Conservation (phyloP, 495 filamentous ascomycete genomes). For the Hypoxylon rickii region DNA sequence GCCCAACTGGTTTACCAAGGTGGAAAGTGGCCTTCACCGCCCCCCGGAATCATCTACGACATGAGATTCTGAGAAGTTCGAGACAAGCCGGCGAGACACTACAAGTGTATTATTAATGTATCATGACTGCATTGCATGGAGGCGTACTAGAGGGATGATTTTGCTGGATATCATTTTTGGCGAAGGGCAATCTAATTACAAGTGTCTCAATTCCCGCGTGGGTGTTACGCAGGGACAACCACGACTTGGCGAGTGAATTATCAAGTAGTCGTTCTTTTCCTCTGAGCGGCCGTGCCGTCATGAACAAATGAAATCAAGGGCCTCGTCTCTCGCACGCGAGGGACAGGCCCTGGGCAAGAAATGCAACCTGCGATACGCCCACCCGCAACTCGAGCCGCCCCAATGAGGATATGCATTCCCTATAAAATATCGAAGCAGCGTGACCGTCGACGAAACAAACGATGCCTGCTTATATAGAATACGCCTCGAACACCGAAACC, state of each 20-base stretch:
- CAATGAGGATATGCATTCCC: constrained; percentile 41
- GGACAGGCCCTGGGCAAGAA: constrained; percentile 13
- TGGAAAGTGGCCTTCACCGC: constrained; percentile 37
- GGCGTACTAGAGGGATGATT: constrained; percentile 17
- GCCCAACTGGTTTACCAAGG: constrained; percentile 52
- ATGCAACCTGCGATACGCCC: constrained; percentile 33
- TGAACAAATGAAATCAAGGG: constrained; percentile 35
- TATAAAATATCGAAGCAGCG: constrained; percentile 35
- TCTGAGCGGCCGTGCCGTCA: constrained; percentile 17
- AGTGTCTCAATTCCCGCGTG: constrained; percentile 23
- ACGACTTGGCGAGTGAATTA: constrained; percentile 11
- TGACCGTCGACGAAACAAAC: constrained; percentile 31
- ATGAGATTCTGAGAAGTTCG: background rate
- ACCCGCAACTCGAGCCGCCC: constrained; percentile 32
- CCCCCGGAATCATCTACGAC: constrained; percentile 6
- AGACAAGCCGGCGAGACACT: background rate
- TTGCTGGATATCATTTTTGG: constrained; percentile 39
- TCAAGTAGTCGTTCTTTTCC: constrained; percentile 19
- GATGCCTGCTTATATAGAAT: constrained; percentile 40
- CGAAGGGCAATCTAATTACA: constrained; percentile 42
- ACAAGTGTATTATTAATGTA: constrained; percentile 5
- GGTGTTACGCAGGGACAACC: constrained; percentile 7
- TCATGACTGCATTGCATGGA: constrained; percentile 13
- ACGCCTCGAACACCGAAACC: constrained; percentile 43
- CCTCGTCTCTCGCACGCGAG: constrained; percentile 9